These are phyloP conservation scores for Aspergillus brasiliensis DNA, from an alignment of 2,329 filamentous ascomycete species.

Conservation along the genomic window DNA sequence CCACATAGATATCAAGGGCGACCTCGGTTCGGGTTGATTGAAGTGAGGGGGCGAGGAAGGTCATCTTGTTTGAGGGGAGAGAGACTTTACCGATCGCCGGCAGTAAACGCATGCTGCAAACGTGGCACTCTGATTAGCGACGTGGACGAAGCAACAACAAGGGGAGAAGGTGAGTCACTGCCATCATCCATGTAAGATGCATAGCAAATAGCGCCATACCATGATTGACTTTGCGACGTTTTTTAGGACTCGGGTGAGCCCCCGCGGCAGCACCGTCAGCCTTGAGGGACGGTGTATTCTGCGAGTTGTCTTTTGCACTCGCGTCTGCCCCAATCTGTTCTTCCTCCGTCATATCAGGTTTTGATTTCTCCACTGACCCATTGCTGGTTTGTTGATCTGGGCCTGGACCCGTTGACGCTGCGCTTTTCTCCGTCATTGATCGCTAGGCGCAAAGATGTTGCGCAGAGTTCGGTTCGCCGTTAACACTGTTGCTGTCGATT, in stretches of 20 bases:
- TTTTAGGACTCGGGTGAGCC: slow-evolving; percentile 65
- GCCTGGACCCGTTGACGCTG: slow-evolving; percentile 25
- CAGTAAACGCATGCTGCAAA: slow-evolving; percentile 82
- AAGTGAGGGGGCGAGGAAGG: slow-evolving; percentile 8
- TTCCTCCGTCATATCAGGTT: slow-evolving; percentile 20
- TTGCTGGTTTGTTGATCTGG: slow-evolving; percentile 33
- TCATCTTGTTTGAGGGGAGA: slow-evolving; percentile 11
- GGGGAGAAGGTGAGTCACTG: slow-evolving; percentile 15
- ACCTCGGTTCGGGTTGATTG: slow-evolving; percentile 17
- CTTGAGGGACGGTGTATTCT: slow-evolving; percentile 33
- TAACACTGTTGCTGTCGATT: slow-evolving; percentile 16
- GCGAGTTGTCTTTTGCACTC: slow-evolving; percentile 31
- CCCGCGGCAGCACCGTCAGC: slow-evolving; percentile 36
- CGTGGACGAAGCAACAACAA: slow-evolving; percentile 20
- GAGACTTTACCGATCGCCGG: slow-evolving; percentile 75
- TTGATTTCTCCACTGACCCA: slow-evolving; percentile 29
- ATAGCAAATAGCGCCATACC: slow-evolving; percentile 58
- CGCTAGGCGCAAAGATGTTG: slow-evolving; percentile 26
- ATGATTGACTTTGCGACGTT: slow-evolving; percentile 87
- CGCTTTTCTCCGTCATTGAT: slow-evolving; percentile 36
- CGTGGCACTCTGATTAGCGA: slow-evolving; percentile 30
- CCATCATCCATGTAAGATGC: slow-evolving; percentile 29
- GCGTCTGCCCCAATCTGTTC: slow-evolving; percentile 31
- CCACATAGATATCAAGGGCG: slow-evolving; percentile 11
- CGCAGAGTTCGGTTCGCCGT: slow-evolving; percentile 24